Conservation (phyloP, 2,329 filamentous ascomycete genomes). For the Cercospora janseana region DNA sequence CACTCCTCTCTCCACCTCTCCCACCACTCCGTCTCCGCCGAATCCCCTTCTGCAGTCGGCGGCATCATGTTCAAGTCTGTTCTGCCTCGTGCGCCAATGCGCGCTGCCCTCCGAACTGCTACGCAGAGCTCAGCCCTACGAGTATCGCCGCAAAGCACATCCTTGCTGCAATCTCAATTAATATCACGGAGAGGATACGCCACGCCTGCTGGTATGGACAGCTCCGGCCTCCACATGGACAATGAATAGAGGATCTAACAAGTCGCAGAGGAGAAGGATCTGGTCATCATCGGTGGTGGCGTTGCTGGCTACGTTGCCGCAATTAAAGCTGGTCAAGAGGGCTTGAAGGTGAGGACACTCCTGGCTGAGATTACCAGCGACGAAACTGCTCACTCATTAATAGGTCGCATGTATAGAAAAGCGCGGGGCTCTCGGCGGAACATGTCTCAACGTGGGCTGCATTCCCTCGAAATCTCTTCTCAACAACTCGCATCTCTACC, state of each 20-base stretch:
- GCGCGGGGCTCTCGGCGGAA: constrained; percentile 89
- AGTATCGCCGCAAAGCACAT: constrained; percentile 37
- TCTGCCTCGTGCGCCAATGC: constrained; percentile 26
- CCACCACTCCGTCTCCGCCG: not conserved
- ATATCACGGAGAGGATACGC: constrained; percentile 58
- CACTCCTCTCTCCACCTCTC: constrained; percentile 1
- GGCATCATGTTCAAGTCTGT: constrained; percentile 32
- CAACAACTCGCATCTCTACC: constrained; percentile 99
- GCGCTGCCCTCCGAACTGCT: constrained; percentile 27
- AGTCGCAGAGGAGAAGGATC: constrained; percentile 79
- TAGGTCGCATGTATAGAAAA: constrained; percentile 98
- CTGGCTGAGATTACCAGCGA: constrained; percentile 8
- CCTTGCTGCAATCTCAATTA: constrained; percentile 52
- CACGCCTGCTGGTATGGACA: constrained; percentile 49
- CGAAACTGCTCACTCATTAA: constrained; percentile 14
- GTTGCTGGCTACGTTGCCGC: constrained; percentile 98
- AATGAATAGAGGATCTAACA: constrained; percentile 34
- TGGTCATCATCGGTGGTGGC: constrained; percentile 96
- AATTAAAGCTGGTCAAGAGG: constrained; percentile 97
- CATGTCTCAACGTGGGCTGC: constrained; percentile 97
- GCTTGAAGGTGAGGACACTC: constrained; percentile 70
- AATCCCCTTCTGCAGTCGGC: not conserved
- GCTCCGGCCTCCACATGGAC: constrained; percentile 5
- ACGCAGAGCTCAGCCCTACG: constrained; percentile 24
- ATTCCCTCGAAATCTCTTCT: constrained; percentile 99